Conservation (phyloP, 2,329 filamentous ascomycete genomes). For the Torrubiella hemipterigena region DNA sequence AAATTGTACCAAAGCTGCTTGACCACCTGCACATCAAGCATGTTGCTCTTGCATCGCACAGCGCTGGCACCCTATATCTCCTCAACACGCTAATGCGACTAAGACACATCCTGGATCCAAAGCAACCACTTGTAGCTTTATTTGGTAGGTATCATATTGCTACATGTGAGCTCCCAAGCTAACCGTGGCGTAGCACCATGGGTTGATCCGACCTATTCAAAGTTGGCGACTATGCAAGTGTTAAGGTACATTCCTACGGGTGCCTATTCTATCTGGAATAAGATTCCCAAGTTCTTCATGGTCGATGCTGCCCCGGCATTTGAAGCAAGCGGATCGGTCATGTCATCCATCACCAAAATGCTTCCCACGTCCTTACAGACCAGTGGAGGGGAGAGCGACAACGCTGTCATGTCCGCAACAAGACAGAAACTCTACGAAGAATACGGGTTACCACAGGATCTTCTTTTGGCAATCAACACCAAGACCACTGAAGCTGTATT, state of each 20-base stretch:
- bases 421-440: no score
- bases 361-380: neutral
- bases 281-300: neutral
- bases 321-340: neutral
- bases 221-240: neutral
- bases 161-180: neutral
- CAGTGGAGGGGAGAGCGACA: no score
- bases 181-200: neutral
- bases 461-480: neutral
- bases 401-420: no score
- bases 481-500: neutral
- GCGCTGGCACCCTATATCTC: neutral
- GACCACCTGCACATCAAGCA: neutral
- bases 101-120: neutral
- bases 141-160: neutral
- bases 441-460: no score
- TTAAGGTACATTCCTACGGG: neutral
- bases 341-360: neutral
- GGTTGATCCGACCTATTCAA: neutral
- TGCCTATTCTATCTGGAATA: neutral
- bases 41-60: neutral
- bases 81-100: neutral
- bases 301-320: neutral
- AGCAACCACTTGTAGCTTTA: neutral
- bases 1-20: neutral